These are phyloP conservation scores for Xylariaceae sp. DNA, from an alignment of 2,329 filamentous ascomycete species.

Conservation along the genomic window DNA sequence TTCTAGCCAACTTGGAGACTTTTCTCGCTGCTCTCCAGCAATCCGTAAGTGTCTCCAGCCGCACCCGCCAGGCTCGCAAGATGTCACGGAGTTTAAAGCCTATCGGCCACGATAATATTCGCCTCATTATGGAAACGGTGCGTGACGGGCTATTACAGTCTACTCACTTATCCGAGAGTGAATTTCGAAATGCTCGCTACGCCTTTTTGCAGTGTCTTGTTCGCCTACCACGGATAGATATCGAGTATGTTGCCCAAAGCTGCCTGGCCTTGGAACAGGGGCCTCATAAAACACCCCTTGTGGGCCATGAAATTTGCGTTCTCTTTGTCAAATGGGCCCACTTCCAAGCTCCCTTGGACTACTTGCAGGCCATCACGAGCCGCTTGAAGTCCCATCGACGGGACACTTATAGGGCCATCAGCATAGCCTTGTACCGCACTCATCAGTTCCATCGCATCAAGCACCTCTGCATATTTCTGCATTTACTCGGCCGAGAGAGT, in stretches of 20 bases:
- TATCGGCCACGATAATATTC: constrained; percentile 17
- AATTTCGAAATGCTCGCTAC: constrained; percentile 18
- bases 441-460: constrained; percentile 18
- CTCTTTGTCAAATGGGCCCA: constrained; percentile 23
- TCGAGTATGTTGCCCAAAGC: constrained; percentile 16
- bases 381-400: constrained; percentile 11
- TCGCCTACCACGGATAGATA: constrained; percentile 22
- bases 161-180: constrained; percentile 3
- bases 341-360: constrained; percentile 12
- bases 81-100: constrained; percentile 19
- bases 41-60: background rate
- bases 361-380: too few species aligned
- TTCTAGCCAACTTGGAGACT: constrained; percentile 21
- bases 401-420: too few species aligned
- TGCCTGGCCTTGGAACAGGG: constrained; percentile 23
- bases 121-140: constrained; percentile 19
- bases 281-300: constrained; percentile 12
- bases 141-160: constrained; percentile 16
- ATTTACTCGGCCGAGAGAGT: constrained; percentile 23
- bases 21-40: constrained; percentile 16
- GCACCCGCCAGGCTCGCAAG: constrained; percentile 23
- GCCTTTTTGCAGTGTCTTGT: constrained; percentile 28
- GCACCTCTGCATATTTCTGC: constrained; percentile 21
- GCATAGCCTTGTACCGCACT: constrained; percentile 25
- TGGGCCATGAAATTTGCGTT: constrained; percentile 20